These are phyloP conservation scores for Annulohypoxylon stygium DNA, from an alignment of 495 filamentous ascomycete genomes.

Conservation along the genomic window DNA sequence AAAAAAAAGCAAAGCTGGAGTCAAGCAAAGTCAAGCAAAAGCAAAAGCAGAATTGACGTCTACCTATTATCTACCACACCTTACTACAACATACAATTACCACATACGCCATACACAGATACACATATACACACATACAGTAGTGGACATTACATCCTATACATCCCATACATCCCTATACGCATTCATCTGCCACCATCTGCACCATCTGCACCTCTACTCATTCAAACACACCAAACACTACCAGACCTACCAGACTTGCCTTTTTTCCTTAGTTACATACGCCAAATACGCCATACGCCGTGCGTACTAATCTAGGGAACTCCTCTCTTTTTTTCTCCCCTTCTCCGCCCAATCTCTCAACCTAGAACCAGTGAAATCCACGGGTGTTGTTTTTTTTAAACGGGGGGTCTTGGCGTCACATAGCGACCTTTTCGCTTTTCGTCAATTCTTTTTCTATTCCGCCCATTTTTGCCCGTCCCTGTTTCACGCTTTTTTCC, in stretches of 20 bases:
- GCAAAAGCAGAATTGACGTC: constrained; percentile 17
- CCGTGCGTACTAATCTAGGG: constrained; percentile 6
- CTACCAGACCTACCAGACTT: background rate
- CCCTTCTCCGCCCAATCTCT: constrained; percentile 23
- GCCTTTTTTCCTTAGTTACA: constrained; percentile 19
- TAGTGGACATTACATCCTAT: background rate
- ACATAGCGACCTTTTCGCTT: constrained; percentile 49
- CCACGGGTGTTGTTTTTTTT: constrained; percentile 21
- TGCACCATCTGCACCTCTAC: background rate
- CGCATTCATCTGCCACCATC: background rate
- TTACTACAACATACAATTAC: background rate
- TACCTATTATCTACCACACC: constrained; percentile 13
- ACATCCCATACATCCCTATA: background rate
- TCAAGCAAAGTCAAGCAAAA: background rate
- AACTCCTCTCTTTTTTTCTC: background rate
- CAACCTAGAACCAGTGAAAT: background rate
- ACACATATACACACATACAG: constrained; percentile 3
- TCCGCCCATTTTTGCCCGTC: constrained; percentile 12
- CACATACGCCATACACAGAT: background rate
- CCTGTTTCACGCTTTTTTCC: constrained; percentile 15
- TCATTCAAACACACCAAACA: background rate
- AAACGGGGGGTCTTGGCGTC: constrained; percentile 47
- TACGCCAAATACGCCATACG: constrained; percentile 9
- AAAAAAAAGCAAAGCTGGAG: background rate
- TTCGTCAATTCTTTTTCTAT: constrained; percentile 34